Evolutionary conservation across 2,329 filamentous ascomycete genomes (phyloP).

Genomic region (Cladosporium sp.): DNA sequence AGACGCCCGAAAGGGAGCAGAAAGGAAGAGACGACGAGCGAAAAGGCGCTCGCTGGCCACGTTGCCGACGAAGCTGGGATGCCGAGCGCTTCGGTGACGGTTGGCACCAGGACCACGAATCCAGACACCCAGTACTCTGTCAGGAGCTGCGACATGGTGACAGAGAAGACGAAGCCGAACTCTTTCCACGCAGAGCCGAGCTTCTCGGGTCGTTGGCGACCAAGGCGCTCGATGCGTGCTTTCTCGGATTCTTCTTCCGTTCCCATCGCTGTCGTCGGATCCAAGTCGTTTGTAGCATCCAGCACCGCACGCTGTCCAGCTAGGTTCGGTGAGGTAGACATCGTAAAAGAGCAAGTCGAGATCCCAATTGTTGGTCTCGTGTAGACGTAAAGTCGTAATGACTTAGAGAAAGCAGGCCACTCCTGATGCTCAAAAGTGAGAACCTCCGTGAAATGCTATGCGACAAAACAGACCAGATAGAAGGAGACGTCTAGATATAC

Average conservation of each 20-base stretch:
- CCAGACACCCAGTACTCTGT: slow-evolving; percentile 75
- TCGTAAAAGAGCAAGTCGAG: neutral
- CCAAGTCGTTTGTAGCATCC: neutral
- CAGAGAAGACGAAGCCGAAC: slow-evolving; percentile 60
- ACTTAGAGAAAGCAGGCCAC: neutral
- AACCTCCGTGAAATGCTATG: neutral
- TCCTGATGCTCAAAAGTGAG: neutral
- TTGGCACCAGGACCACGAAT: slow-evolving; percentile 69
- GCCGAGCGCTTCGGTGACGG: slow-evolving; percentile 59
- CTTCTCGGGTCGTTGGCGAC: slow-evolving; percentile 59
- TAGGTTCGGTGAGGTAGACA: neutral
- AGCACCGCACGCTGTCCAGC: neutral
- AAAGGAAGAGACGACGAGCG: slow-evolving; percentile 50
- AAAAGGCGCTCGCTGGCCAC: slow-evolving; percentile 56
- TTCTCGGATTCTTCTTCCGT: slow-evolving; percentile 22
- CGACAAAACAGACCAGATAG: neutral
- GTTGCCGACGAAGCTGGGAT: slow-evolving; percentile 66
- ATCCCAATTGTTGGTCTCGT: no score
- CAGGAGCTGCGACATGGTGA: slow-evolving; percentile 34
- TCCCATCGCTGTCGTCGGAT: neutral
- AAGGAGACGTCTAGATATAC: neutral
- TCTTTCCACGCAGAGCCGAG: slow-evolving; percentile 59
- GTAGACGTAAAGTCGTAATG: neutral
- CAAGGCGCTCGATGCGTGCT: slow-evolving; percentile 58
- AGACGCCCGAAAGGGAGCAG: slow-evolving; percentile 48